phyloP scores from a whole-genome alignment of 495 filamentous ascomycete genomes.

The Penicillium robsamsonii region DNA sequence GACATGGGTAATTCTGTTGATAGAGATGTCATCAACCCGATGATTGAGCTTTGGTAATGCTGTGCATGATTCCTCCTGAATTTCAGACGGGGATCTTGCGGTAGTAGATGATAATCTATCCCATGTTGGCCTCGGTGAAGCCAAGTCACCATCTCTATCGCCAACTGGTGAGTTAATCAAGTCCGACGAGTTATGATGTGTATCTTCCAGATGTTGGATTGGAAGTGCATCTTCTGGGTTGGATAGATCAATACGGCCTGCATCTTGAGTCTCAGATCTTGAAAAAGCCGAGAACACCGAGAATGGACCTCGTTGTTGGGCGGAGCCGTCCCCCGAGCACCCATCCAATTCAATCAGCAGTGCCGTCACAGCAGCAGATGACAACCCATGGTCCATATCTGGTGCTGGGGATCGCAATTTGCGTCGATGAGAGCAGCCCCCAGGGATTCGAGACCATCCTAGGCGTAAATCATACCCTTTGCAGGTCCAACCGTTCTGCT shows the following conservation, averaged over 20 bases:
- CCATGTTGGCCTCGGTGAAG: neutral
- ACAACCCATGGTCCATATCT: constrained; percentile 10
- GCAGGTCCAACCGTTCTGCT: constrained; percentile 38
- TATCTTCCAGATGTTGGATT: neutral
- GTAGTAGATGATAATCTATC: neutral
- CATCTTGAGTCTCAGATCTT: neutral
- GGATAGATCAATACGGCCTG: neutral
- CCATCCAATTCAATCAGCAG: constrained; percentile 22
- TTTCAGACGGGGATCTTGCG: neutral
- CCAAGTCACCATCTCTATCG: neutral
- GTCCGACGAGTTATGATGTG: neutral
- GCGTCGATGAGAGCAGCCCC: constrained; percentile 21
- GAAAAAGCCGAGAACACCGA: constrained; percentile 25
- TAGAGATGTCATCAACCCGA: neutral
- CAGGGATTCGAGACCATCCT: constrained; percentile 25
- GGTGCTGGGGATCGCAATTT: constrained; percentile 15
- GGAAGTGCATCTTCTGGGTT: neutral
- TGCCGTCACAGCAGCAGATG: constrained; percentile 22
- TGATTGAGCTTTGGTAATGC: neutral
- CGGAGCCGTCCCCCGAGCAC: constrained; percentile 17
- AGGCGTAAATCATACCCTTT: constrained; percentile 39
- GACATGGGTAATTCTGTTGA: neutral
- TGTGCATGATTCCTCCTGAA: neutral
- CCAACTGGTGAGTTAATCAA: neutral
- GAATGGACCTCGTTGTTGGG: constrained; percentile 25